These are phyloP conservation scores for Actinomortierella ambigua DNA, from an alignment of 371 early-diverging fungal genomes.

Conservation along the genomic window DNA sequence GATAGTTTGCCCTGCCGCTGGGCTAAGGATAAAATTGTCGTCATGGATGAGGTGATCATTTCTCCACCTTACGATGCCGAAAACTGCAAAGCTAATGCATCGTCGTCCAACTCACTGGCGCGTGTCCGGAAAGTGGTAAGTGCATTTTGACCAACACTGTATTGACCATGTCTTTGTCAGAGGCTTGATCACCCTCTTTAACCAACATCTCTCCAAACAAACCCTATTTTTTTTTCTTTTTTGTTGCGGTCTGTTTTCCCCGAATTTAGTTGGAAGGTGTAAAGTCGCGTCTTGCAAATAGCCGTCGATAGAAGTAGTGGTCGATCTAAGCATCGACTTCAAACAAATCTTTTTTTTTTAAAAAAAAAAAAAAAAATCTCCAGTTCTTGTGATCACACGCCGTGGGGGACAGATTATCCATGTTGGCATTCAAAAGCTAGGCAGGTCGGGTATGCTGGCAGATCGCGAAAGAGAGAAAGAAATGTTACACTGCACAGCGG, in stretches of 20 bases:
- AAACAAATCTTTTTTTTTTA: too few species aligned
- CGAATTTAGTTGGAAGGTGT: slow-evolving; percentile 60
- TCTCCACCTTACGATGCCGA: slow-evolving; percentile 76
- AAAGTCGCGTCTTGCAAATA: slow-evolving; percentile 51
- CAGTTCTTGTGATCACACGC: too few species aligned
- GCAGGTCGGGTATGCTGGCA: too few species aligned
- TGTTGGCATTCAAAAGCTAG: too few species aligned
- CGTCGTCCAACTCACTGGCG: slow-evolving; percentile 65
- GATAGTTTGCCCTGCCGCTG: slow-evolving; percentile 81
- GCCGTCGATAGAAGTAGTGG: slow-evolving; percentile 21
- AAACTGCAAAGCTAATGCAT: slow-evolving; percentile 67
- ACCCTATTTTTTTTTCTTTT: slow-evolving; percentile 1
- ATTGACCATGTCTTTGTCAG: not conserved
- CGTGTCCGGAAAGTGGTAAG: slow-evolving; percentile 81
- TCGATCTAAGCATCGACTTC: too few species aligned
- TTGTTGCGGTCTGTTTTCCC: not conserved
- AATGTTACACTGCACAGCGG: too few species aligned
- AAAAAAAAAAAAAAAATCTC: too few species aligned
- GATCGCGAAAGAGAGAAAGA: too few species aligned
- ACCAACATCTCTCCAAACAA: not conserved
- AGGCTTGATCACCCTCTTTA: not conserved
- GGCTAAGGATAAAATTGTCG: slow-evolving; percentile 77
- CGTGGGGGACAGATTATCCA: too few species aligned
- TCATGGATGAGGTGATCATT: slow-evolving; percentile 84
- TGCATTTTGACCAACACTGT: not conserved